These are phyloP conservation scores for Crithidia expoeki DNA, from an alignment of 208 protist species.

Conservation along the genomic window DNA sequence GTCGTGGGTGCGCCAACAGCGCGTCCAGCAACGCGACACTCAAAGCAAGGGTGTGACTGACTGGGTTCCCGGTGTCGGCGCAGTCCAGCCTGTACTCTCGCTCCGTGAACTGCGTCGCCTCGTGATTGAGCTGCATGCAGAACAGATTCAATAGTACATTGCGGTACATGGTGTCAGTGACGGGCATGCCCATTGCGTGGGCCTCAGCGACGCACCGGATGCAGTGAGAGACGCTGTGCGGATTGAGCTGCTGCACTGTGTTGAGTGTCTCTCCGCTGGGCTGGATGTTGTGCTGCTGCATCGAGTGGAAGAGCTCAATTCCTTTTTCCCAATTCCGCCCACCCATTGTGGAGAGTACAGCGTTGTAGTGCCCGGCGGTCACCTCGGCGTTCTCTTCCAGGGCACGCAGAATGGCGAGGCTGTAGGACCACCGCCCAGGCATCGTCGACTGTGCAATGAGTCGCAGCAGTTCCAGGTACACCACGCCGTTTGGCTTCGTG, in stretches of 20 bases:
- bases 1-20: conserved; percentile 69
- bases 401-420: conserved; percentile 54
- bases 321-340: conserved; percentile 60
- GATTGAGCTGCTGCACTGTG: conserved; percentile 58
- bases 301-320: conserved; percentile 66
- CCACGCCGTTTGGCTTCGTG: conserved; percentile 63
- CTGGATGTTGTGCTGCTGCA: conserved; percentile 77
- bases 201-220: conserved; percentile 79
- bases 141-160: conserved; percentile 72
- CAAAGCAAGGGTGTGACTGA: conserved; percentile 59
- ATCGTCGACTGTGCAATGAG: conserved; percentile 50
- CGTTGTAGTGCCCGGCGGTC: conserved; percentile 88
- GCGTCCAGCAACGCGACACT: conserved; percentile 78
- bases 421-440: conserved; percentile 57
- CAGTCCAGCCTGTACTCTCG: conserved; percentile 58
- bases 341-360: conserved; percentile 69
- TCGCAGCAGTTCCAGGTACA: conserved; percentile 86
- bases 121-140: conserved; percentile 67
- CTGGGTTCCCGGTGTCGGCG: conserved; percentile 54
- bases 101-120: conserved; percentile 73
- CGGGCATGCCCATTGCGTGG: conserved; percentile 71
- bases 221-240: conserved; percentile 61
- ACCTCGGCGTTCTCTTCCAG: conserved; percentile 64
- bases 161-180: conserved; percentile 85
- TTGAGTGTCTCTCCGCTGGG: conserved; percentile 83